These are phyloP conservation scores for Schwanniomyces polymorphus DNA, from an alignment of 805 yeast species.

Conservation along the genomic window DNA sequence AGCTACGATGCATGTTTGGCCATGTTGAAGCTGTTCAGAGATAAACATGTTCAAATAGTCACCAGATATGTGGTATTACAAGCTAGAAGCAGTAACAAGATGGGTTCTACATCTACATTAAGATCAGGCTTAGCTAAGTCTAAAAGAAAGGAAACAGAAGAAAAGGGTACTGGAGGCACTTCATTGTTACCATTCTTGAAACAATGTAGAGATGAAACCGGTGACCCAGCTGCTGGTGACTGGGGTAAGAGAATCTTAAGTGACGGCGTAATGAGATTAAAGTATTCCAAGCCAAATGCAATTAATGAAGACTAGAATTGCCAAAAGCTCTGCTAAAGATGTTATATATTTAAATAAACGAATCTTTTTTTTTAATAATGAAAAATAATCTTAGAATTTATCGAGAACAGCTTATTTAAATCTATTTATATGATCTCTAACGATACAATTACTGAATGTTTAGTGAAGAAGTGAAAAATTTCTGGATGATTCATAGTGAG, in stretches of 20 bases:
- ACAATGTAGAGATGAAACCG: constrained; percentile 95
- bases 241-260: constrained; percentile 82
- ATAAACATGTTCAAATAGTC: constrained; percentile 90
- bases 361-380: not conserved
- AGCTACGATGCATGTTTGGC: constrained; percentile 89
- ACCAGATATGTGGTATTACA: constrained; percentile 83
- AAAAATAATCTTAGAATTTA: not conserved
- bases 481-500: not conserved
- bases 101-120: constrained; percentile 59
- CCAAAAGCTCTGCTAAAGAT: not conserved
- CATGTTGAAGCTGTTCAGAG: constrained; percentile 84
- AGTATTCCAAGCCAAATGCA: constrained; percentile 38
- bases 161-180: constrained; percentile 93
- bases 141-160: constrained; percentile 48
- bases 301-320: constrained; percentile 36
- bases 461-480: not conserved
- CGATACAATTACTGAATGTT: not conserved
- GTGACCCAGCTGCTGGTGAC: constrained; percentile 86
- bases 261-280: constrained; percentile 49
- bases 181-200: constrained; percentile 86
- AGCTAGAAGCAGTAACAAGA: constrained; percentile 54
- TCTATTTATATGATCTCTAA: no score
- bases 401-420: no score
- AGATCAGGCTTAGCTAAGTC: constrained; percentile 66
- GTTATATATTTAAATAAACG: not conserved